Percentiles rank a stretch among this genome's conserved stretches.
Evolutionary conservation across 1,284 basidiomycete species (phyloP).

Genomic region (Prillingera fragicola): DNA sequence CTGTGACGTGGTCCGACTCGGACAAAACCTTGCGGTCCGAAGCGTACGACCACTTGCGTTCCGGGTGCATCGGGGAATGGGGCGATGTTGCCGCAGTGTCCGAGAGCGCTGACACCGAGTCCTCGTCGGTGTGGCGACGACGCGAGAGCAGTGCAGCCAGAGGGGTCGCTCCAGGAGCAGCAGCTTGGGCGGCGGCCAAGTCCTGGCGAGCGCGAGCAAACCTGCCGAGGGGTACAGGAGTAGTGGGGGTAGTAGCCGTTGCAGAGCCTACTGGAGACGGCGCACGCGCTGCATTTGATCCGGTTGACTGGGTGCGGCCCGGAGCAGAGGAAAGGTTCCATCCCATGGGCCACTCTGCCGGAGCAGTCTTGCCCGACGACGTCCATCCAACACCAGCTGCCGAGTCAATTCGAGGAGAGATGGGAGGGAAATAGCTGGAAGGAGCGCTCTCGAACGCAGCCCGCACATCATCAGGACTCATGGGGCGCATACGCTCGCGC

Average conservation of each 20-base stretch:
- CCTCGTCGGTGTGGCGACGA: conserved; percentile 19
- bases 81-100: conserved; percentile 16
- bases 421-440: conserved; percentile 9
- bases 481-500: conserved; percentile 12
- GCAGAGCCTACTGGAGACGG: too few relatives aligned
- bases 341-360: conserved; percentile 6
- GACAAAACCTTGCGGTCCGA: conserved; percentile 15
- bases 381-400: conserved; percentile 18
- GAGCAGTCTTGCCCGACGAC: conserved; percentile 4
- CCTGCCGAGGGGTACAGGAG: conserved; percentile 18
- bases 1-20: conserved; percentile 11
- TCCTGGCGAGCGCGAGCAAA: conserved; percentile 35
- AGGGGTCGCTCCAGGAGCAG: conserved; percentile 9
- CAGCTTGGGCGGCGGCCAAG: conserved; percentile 14
- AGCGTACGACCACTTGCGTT: conserved; percentile 12
- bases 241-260: too few relatives aligned
- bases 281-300: conserved; percentile 9
- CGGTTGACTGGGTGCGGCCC: conserved; percentile 3
- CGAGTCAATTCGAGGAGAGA: conserved; percentile 14
- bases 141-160: conserved; percentile 20
- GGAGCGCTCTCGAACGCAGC: conserved; percentile 29
- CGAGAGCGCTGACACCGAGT: conserved; percentile 9
- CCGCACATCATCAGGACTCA: conserved; percentile 22
- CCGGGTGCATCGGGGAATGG: background rate
- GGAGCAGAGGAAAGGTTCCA: conserved; percentile 3